These are phyloP conservation scores for Wallacemonas sp. DNA, from an alignment of 208 protist species.

Conservation along the genomic window DNA sequence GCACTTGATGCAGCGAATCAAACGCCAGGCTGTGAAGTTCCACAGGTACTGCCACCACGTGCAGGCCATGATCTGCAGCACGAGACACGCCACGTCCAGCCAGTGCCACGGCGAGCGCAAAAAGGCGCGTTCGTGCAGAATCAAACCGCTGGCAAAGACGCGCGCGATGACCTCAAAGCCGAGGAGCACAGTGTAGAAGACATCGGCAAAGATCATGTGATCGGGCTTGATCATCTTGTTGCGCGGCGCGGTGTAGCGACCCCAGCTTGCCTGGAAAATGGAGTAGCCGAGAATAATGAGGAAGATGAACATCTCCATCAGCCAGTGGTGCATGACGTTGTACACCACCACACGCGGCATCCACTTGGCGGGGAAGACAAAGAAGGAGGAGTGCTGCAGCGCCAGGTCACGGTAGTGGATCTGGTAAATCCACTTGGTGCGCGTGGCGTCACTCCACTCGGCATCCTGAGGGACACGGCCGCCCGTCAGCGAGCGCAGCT, in stretches of 20 bases:
- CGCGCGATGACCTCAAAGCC: constrained; percentile 81
- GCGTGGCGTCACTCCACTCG: constrained; percentile 40
- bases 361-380: constrained; percentile 83
- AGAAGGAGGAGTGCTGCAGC: constrained; percentile 81
- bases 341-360: constrained; percentile 86
- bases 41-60: constrained; percentile 69
- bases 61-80: constrained; percentile 78
- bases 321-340: constrained; percentile 91
- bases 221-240: constrained; percentile 50
- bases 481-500: constrained; percentile 50
- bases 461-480: constrained; percentile 61
- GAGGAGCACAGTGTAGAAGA: constrained; percentile 85
- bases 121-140: constrained; percentile 79
- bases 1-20: constrained; percentile 86
- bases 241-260: constrained; percentile 44
- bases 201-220: constrained; percentile 82
- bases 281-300: constrained; percentile 79
- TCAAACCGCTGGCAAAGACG: constrained; percentile 82
- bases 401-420: constrained; percentile 79
- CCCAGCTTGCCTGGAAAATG: constrained; percentile 87
- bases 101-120: constrained; percentile 92
- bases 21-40: constrained; percentile 88
- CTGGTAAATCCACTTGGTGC: constrained; percentile 73
- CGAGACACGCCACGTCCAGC: constrained; percentile 88
- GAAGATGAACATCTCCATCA: constrained; percentile 75